Conservation (phyloP, 495 filamentous ascomycete species). For the Tricharina praecox region DNA sequence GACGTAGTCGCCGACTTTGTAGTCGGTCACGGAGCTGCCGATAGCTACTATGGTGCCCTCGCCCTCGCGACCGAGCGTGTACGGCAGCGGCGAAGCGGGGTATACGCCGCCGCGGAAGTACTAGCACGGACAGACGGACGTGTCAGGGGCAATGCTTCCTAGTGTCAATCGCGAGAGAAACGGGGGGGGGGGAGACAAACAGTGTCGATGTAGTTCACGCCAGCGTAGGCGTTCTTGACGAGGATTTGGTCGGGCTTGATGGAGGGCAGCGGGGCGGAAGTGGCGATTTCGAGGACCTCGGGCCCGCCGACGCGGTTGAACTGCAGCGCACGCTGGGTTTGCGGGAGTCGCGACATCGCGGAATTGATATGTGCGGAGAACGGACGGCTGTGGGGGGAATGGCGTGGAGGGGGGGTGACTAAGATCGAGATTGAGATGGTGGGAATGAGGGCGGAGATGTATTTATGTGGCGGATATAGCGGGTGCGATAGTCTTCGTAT, state of each 20-base stretch:
- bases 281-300: slow-evolving; percentile 60
- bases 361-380: too few species aligned
- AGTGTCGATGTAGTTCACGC: slow-evolving; percentile 79
- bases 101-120: slow-evolving; percentile 91
- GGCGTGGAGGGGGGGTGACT: too few species aligned
- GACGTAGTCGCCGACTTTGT: slow-evolving; percentile 50
- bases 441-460: too few species aligned
- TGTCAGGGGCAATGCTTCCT: too few species aligned
- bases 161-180: too few species aligned
- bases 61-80: slow-evolving; percentile 71
- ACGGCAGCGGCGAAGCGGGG: slow-evolving; percentile 47
- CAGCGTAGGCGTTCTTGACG: slow-evolving; percentile 69
- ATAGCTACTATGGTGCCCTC: slow-evolving; percentile 44
- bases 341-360: slow-evolving; percentile 19
- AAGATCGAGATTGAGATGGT: too few species aligned
- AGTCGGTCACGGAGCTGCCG: slow-evolving; percentile 27
- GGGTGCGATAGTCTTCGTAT: too few species aligned
- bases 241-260: slow-evolving; percentile 57
- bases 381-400: too few species aligned
- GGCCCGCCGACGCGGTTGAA: slow-evolving; percentile 61
- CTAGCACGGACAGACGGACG: slow-evolving; percentile 2
- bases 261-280: slow-evolving; percentile 57
- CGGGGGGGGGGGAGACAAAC: slow-evolving; percentile 8
- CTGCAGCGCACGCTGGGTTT: slow-evolving; percentile 13
- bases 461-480: too few species aligned